Percentiles rank a stretch among this genome's conserved stretches.
These are phyloP conservation scores for Pouteria campechiana DNA, from an alignment of 179 eudicot genomes.

Conservation along the genomic window DNA sequence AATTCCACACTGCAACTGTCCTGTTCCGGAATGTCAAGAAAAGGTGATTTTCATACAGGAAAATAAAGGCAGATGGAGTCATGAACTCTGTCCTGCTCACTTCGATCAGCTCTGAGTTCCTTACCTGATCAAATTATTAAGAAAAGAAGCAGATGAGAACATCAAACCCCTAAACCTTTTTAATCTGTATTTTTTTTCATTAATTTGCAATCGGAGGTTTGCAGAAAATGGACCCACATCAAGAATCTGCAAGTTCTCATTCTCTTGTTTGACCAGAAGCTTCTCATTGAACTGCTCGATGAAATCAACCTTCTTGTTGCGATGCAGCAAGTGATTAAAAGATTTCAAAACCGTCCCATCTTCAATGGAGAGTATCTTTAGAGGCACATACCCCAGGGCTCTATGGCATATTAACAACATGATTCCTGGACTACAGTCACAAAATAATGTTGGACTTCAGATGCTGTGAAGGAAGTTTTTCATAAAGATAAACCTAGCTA, in stretches of 20 bases:
- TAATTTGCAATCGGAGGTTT: too few species aligned
- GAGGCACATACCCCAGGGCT: constrained; percentile 68
- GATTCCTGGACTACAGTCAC: constrained; percentile 66
- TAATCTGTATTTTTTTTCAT: too few species aligned
- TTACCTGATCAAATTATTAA: constrained; percentile 39
- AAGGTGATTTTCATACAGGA: constrained; percentile 83
- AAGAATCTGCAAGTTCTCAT: constrained; percentile 89
- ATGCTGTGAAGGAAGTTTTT: too few species aligned
- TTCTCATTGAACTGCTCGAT: constrained; percentile 96
- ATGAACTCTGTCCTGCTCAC: constrained; percentile 86
- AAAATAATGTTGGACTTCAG: too few species aligned
- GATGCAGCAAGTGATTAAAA: constrained; percentile 80
- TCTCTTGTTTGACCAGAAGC: constrained; percentile 97
- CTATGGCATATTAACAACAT: constrained; percentile 80
- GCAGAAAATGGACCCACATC: constrained; percentile 46
- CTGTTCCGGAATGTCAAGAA: constrained; percentile 82
- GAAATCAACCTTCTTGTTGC: constrained; percentile 92
- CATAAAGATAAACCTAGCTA: too few species aligned
- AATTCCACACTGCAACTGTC: constrained; percentile 96
- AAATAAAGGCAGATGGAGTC: constrained; percentile 98
- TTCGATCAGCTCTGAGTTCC: constrained; percentile 68
- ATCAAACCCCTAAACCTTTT: too few species aligned
- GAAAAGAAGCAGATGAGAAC: too few species aligned
- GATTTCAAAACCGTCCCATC: constrained; percentile 97
- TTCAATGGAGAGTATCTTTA: constrained; percentile 90